Base-by-base conservation (phyloP, 345 rosid genomes). In the Eucalyptus shirleyi region DNA sequence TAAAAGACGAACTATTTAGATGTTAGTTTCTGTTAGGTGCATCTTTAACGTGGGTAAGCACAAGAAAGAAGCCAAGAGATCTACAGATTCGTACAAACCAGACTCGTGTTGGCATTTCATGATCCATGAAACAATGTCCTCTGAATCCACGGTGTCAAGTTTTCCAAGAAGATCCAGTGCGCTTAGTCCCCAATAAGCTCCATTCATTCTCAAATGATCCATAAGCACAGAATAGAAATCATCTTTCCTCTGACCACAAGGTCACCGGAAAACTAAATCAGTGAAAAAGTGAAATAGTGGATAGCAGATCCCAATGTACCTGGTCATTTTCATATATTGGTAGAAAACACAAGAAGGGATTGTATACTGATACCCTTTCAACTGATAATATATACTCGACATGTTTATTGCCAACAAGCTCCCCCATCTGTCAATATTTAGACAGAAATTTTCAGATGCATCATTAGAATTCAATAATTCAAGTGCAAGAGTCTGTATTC, bases 181-280 rank as follows among this genome's bases (percentile, higher is more conserved):
- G 59, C 95, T 93, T 89, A 98, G 92, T 90, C 99, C 99, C 99
- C 99, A 98, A 87, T 97, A 96, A 5, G 95, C 99, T 87, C 99
- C 99, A 88, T 93, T 97, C 95, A 97, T 89, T 94, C 97, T 93
- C 51, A 98, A 93, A 95, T 96, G 97, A 81, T 97, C 99, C 99
- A 96, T 95, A 88, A 98, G 96, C 77, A 96, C 98, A 55, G 97
- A 96, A 92, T 95, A 96, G 90, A 97, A 94, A 92, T 95, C 95
- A 87, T 96, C 99, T 83, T 96, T 97, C 87, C 91, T 96, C 98
- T 97, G 89, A 81, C 32, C 24, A 91, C 47, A 89, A 15, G 87
- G 86, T 72, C 67, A 89, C 72, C 50, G 53, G 59, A 65, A 89
- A 65, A 49, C 47, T 24, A 32, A 49, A 34, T 40, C 15, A 88